Base-by-base conservation (phyloP, 495 filamentous ascomycete species). In the Neurospora sp. region DNA sequence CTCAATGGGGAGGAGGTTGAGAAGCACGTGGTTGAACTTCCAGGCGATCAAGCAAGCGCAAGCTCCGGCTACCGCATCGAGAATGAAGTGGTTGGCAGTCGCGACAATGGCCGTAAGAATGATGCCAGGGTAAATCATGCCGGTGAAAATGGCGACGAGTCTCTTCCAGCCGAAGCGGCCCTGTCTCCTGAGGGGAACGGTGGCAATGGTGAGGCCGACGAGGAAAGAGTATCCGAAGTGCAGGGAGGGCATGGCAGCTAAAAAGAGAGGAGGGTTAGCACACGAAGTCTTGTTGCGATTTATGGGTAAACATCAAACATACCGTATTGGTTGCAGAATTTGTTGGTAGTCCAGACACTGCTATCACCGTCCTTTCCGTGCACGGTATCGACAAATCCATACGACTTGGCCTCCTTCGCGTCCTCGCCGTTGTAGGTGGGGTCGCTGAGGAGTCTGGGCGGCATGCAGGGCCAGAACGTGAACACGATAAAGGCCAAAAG, bases 151-250 rank as follows among this genome's bases (percentile, higher is more conserved):
- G 18, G 81, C 75, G 11, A 78, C 76, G 0, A 78, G 68, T 7
- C 79, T 76, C 44, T 74, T 73, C 79, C 79, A 80, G 14, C 74
- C 76, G 11, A 79, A 38, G 20, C 72, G 74, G 18, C 78, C 78
- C 8, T 72, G 72, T 53, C 72, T 75, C 37, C 79, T 46, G 8
- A 80, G 75, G 42, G 79, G 79, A n/a, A 80, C 70, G 35, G 78
- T 76, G 16, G 88, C 84, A 72, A 93, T 86, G 0, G 91, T 93
- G 20, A 90, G 81, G 16, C 92, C 92, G 73, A 94, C 90, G 78
- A 92, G 87, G 40, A 94, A 87, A 7, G 91, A 90, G 76, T 93
- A 94, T 12, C 91, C 92, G 79, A 94, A 94, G 78, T 94, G 91
- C 74, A 94, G 86, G 18, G 89, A 90, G 8, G 92, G 92, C 92